These are phyloP conservation scores for Rhizopogon parksii DNA, from an alignment of 1,284 basidiomycete species.

Conservation along the genomic window DNA sequence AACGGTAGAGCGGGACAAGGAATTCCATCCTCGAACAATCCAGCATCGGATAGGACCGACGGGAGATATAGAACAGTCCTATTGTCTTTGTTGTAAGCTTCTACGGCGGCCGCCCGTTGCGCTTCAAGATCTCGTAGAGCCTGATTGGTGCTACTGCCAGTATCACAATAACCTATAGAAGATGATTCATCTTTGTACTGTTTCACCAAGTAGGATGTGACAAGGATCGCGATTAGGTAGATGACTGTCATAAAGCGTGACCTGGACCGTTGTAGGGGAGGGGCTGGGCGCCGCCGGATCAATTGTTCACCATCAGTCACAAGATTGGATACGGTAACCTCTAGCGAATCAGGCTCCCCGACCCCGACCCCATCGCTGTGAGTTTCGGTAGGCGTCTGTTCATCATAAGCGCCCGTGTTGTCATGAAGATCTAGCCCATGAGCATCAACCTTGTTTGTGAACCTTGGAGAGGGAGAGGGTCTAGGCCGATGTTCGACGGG, in stretches of 20 bases:
- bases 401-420: conserved; percentile 13
- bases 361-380: conserved; percentile 9
- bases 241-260: conserved; percentile 32
- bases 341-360: conserved; percentile 13
- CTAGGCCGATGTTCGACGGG: conserved; percentile 14
- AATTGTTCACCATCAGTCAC: conserved; percentile 30
- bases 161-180: conserved; percentile 78
- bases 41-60: conserved; percentile 22
- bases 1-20: conserved; percentile 49
- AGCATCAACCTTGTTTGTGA: not conserved
- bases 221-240: conserved; percentile 32
- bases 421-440: conserved; percentile 12
- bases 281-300: conserved; percentile 11
- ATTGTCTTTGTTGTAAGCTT: conserved; percentile 56
- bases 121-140: conserved; percentile 45
- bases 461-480: conserved; percentile 2
- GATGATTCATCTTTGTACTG: conserved; percentile 64
- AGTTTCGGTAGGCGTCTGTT: conserved; percentile 13
- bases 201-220: conserved; percentile 36
- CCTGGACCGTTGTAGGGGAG: conserved; percentile 13
- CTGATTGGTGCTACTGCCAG: conserved; percentile 56
- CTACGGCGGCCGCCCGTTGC: conserved; percentile 41
- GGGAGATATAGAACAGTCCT: conserved; percentile 35
- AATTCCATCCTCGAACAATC: conserved; percentile 30
- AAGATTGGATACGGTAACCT: conserved; percentile 30